A percentile compares a stretch with the other conserved stretches of the same genome.
Conservation (phyloP, 2,329 filamentous ascomycete genomes). For the Ampelomyces quisqualis region DNA sequence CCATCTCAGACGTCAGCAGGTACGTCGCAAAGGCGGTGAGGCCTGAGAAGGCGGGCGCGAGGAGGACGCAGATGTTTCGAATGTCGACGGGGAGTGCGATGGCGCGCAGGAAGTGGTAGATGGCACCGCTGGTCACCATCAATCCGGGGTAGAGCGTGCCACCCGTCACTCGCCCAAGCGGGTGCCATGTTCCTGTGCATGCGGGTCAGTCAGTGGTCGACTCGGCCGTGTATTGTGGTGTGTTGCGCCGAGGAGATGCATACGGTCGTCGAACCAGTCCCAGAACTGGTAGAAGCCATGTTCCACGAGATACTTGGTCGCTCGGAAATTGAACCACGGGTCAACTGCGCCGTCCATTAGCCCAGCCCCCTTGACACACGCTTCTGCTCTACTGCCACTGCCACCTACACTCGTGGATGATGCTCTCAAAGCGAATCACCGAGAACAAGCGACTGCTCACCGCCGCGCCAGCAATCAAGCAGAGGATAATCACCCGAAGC, state of each 20-base stretch:
- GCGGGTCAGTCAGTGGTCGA: conserved; percentile 19
- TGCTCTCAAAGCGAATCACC: conserved; percentile 98
- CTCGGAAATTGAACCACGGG: conserved; percentile 99
- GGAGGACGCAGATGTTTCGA: conserved; percentile 95
- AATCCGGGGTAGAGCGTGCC: conserved; percentile 97
- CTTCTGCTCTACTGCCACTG: conserved; percentile 9
- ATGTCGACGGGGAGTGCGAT: conserved; percentile 94
- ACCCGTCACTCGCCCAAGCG: conserved; percentile 94
- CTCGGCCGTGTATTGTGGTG: too few species aligned
- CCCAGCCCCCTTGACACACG: conserved; percentile 13
- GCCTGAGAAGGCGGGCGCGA: conserved; percentile 91
- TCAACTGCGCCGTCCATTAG: conserved; percentile 66
- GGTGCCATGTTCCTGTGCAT: conserved; percentile 84
- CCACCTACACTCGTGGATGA: conserved; percentile 98
- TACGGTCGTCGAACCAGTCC: conserved; percentile 99
- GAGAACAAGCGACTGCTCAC: conserved; percentile 95
- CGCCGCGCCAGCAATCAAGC: conserved; percentile 85
- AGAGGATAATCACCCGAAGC: conserved; percentile 85
- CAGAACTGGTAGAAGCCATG: conserved; percentile 99
- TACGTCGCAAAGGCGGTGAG: conserved; percentile 91
- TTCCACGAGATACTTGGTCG: conserved; percentile 94
- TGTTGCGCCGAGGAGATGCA: conserved; percentile 39
- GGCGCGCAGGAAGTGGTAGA: conserved; percentile 89
- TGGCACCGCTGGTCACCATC: conserved; percentile 97
- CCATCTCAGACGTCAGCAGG: conserved; percentile 96